Evolutionary conservation across 2,329 filamentous ascomycete species (phyloP).

Genomic region (Alternaria consortialis): DNA sequence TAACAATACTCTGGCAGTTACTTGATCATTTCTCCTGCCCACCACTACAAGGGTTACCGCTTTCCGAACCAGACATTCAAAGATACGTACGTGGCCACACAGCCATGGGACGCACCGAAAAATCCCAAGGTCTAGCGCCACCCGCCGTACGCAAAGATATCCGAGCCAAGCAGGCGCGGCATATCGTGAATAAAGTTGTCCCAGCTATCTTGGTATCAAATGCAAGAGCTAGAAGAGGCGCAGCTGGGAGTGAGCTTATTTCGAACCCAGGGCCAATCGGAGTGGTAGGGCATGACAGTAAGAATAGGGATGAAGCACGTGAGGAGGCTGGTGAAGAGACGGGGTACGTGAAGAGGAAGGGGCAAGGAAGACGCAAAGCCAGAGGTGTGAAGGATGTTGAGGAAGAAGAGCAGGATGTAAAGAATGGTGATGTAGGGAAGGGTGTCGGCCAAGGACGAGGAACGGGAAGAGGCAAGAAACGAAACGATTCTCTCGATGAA

Average conservation of each 20-base stretch:
- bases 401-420: conserved; percentile 13
- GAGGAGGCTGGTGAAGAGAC: conserved; percentile 18
- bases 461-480: conserved; percentile 19
- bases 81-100: background rate
- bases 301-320: conserved; percentile 1
- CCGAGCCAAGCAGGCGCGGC: conserved; percentile 64
- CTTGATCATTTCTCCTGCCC: background rate
- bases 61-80: background rate
- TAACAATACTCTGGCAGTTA: background rate
- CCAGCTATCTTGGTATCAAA: conserved; percentile 64
- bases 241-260: conserved; percentile 62
- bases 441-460: conserved; percentile 16
- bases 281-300: background rate
- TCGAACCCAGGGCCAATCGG: conserved; percentile 45
- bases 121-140: conserved; percentile 50
- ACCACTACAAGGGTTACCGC: background rate
- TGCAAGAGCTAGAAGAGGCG: conserved; percentile 64
- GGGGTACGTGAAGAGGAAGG: conserved; percentile 46
- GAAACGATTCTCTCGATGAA: conserved; percentile 22
- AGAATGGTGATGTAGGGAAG: conserved; percentile 15
- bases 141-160: conserved; percentile 49
- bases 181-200: conserved; percentile 68
- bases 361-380: conserved; percentile 42
- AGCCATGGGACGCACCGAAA: conserved; percentile 49
- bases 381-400: conserved; percentile 17